phyloP scores from a whole-genome alignment of 2,329 filamentous ascomycete genomes.

The Zymoseptoria passerinii region DNA sequence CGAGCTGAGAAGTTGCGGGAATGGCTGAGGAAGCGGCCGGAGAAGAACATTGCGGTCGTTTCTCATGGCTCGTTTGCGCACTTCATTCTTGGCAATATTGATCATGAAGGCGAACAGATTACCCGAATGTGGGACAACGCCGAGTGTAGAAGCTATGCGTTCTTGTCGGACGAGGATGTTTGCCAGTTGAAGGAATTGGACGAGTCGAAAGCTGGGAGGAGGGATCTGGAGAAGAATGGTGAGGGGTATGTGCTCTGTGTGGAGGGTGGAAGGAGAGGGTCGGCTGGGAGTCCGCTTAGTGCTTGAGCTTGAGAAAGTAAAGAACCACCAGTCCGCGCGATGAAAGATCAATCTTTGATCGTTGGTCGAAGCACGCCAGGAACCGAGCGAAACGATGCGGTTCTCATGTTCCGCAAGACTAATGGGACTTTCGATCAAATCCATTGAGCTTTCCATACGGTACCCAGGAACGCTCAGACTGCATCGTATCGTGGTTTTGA shows the following conservation, averaged over 20 bases:
- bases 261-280: not conserved
- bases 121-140: conserved; percentile 15
- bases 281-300: not conserved
- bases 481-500: no score
- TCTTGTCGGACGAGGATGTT: conserved; percentile 6
- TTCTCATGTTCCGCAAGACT: no score
- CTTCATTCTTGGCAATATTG: conserved; percentile 15
- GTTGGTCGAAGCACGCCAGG: no score
- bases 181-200: conserved; percentile 8
- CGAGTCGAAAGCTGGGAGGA: conserved; percentile 6
- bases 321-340: no score
- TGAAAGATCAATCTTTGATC: no score
- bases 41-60: conserved; percentile 18
- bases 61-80: conserved; percentile 17
- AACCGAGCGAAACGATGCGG: no score
- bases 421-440: no score
- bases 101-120: conserved; percentile 9
- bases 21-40: conserved; percentile 6
- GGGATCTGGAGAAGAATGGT: conserved; percentile 4
- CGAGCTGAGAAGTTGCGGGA: conserved; percentile 10
- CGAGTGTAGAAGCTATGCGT: conserved; percentile 16
- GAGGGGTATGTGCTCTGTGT: not conserved
- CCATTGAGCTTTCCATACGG: no score
- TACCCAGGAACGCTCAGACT: no score
- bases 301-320: not conserved